Conservation (phyloP, 257 asterid genomes). For the Solanum habrochaites region DNA sequence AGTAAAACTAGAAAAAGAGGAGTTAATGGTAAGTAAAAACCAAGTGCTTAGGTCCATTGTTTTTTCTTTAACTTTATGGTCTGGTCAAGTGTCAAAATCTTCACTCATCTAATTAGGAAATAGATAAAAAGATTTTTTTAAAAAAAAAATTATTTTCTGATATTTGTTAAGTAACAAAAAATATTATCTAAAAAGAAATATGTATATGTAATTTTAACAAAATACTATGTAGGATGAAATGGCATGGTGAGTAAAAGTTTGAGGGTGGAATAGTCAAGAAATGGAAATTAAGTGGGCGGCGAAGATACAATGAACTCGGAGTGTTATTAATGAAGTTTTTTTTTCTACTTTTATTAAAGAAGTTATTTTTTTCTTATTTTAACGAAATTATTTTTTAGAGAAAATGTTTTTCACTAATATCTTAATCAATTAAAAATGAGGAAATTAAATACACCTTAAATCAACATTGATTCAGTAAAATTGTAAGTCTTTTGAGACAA, state of each 20-base stretch:
- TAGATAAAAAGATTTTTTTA: too few species aligned
- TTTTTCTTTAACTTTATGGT: not conserved
- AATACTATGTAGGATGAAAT: not conserved
- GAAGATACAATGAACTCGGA: not conserved
- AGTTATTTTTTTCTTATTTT: too few species aligned
- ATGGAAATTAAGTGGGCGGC: not conserved
- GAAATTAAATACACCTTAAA: not conserved
- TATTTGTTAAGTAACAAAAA: not conserved
- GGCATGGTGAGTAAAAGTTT: not conserved
- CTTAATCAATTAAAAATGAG: not conserved
- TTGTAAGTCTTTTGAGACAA: not conserved
- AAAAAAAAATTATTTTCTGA: accelerated
- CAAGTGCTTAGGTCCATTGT: not conserved
- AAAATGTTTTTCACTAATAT: not conserved
- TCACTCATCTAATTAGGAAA: not conserved
- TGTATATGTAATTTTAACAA: not conserved
- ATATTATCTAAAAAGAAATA: not conserved
- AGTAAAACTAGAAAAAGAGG: not conserved
- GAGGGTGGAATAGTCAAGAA: not conserved
- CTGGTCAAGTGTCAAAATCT: not conserved
- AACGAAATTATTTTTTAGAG: not conserved
- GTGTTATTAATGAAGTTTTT: not conserved
- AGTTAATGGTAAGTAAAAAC: not conserved
- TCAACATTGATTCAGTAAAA: not conserved
- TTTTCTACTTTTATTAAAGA: not conserved